Conservation (phyloP, 768 basidiomycete genomes). For the Termitomyces sp. region DNA sequence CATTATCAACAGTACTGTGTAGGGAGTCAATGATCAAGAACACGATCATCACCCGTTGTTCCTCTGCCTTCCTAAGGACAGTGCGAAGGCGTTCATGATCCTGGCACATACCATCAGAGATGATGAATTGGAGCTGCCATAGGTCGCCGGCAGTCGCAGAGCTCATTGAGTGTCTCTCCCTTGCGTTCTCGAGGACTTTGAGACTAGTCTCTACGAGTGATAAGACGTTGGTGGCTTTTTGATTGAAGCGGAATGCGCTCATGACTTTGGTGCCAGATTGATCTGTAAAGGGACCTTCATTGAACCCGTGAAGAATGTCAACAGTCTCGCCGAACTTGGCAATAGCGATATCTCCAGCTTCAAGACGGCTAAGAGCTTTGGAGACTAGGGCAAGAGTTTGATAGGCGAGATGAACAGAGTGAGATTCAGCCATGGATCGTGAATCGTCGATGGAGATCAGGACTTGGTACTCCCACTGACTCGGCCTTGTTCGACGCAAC, state of each 20-base stretch:
- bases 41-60: slow-evolving; percentile 91
- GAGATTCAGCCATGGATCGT: slow-evolving; percentile 92
- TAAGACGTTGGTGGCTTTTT: slow-evolving; percentile 85
- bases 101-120: slow-evolving; percentile 98
- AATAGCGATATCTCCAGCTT: slow-evolving; percentile 92
- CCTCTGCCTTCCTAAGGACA: slow-evolving; percentile 79
- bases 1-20: slow-evolving; percentile 31
- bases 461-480: slow-evolving; percentile 93
- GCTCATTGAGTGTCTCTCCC: slow-evolving; percentile 59
- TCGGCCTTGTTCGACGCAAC: slow-evolving; percentile 91
- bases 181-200: slow-evolving; percentile 67
- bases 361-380: slow-evolving; percentile 86
- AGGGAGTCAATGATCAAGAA: slow-evolving; percentile 95
- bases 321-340: slow-evolving; percentile 87
- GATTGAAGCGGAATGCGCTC: slow-evolving; percentile 84
- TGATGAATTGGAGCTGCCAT: slow-evolving; percentile 98
- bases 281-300: slow-evolving; percentile 77
- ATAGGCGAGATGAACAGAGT: slow-evolving; percentile 90
- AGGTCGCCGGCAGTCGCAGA: slow-evolving; percentile 75
- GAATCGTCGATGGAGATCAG: slow-evolving; percentile 95
- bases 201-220: slow-evolving; percentile 79
- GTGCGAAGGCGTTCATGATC: slow-evolving; percentile 85
- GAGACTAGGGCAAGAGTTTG: slow-evolving; percentile 91
- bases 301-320: slow-evolving; percentile 86
- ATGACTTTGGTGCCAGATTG: slow-evolving; percentile 79